phyloP scores from a whole-genome alignment of 768 basidiomycete species.

The Obba rivulosa region DNA sequence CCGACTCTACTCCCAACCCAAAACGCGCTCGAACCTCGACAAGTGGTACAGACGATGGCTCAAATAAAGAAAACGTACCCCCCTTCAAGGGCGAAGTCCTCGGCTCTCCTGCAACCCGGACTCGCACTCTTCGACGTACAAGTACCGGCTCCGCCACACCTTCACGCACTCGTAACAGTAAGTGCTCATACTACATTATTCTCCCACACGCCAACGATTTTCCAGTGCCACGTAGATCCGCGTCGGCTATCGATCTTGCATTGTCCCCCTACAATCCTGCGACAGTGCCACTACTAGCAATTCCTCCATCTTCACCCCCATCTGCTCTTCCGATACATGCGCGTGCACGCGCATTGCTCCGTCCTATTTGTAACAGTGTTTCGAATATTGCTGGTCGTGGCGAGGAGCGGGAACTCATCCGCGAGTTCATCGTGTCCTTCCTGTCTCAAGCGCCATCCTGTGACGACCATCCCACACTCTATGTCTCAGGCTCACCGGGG shows the following conservation, averaged over 20 bases:
- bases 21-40: constrained; percentile 56
- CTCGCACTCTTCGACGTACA: constrained; percentile 36
- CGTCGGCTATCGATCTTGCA: constrained; percentile 41
- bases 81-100: constrained; percentile 42
- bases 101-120: constrained; percentile 26
- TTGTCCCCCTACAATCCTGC: constrained; percentile 37
- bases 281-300: constrained; percentile 42
- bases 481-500: constrained; percentile 90
- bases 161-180: constrained; percentile 41
- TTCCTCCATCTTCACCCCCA: constrained; percentile 61
- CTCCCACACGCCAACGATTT: neutral
- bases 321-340: constrained; percentile 41
- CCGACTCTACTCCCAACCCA: constrained; percentile 57
- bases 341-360: constrained; percentile 65
- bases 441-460: constrained; percentile 27
- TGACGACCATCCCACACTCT: constrained; percentile 46
- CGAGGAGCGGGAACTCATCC: constrained; percentile 52
- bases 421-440: constrained; percentile 55
- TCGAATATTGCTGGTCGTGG: constrained; percentile 63
- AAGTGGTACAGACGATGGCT: constrained; percentile 43
- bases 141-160: constrained; percentile 34
- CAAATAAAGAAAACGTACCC: constrained; percentile 79
- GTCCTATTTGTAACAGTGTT: constrained; percentile 60
- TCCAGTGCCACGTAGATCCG: constrained; percentile 39
- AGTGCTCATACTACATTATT: constrained; percentile 14